Evolutionary conservation across 129 eudicot species (phyloP).

Genomic region (carrot (Daucus carota)): DNA sequence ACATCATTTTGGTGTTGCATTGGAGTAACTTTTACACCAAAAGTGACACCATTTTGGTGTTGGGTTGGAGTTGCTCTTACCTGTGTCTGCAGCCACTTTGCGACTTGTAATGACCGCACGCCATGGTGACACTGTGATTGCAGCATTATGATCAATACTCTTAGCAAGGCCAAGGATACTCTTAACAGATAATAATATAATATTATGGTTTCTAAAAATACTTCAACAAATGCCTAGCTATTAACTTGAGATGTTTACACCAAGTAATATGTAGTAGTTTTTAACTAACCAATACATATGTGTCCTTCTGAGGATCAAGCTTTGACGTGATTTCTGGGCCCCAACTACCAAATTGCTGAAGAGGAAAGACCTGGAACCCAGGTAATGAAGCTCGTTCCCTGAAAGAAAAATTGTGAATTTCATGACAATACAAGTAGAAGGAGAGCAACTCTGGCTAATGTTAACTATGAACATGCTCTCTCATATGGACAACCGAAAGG

Average conservation of each 20-base stretch:
- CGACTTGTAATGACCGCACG: slow-evolving; percentile 87
- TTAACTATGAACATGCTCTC: not conserved
- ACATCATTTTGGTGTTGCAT: too few species aligned
- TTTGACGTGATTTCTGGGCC: slow-evolving; percentile 77
- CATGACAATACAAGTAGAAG: not conserved
- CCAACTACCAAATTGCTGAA: slow-evolving; percentile 94
- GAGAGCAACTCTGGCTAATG: not conserved
- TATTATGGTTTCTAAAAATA: not conserved
- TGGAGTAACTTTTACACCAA: too few species aligned
- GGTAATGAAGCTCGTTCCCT: slow-evolving; percentile 81
- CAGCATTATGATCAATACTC: slow-evolving; percentile 19
- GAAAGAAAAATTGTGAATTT: slow-evolving; percentile 10
- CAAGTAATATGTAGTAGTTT: slow-evolving; percentile 1
- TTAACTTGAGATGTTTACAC: not conserved
- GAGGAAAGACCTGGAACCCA: slow-evolving; percentile 78
- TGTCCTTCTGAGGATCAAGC: slow-evolving; percentile 86
- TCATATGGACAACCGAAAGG: not conserved
- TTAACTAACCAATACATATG: slow-evolving; percentile 68
- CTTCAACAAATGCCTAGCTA: not conserved
- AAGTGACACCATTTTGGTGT: too few species aligned
- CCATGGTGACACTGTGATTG: slow-evolving; percentile 90
- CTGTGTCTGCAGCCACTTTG: slow-evolving; percentile 99
- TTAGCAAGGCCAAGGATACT: not conserved
- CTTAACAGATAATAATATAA: too few species aligned
- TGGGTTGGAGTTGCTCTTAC: too few species aligned